These are phyloP conservation scores for Fagus crenata DNA, from an alignment of 306 rosid species.

Conservation along the genomic window DNA sequence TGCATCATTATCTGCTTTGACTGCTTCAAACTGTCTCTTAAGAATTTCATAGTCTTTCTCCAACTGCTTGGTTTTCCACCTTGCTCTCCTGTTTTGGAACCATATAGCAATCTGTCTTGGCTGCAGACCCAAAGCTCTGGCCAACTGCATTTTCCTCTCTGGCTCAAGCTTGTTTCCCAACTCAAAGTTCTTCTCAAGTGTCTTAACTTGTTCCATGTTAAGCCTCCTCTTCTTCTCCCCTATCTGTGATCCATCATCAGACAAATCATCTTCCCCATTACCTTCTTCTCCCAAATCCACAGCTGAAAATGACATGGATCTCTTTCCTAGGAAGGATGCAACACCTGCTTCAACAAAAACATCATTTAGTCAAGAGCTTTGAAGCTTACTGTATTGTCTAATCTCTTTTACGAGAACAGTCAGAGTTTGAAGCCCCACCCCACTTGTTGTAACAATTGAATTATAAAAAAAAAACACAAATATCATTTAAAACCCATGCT, in stretches of 20 bases:
- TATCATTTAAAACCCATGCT: neutral
- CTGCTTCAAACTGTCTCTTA: slow-evolving; percentile 71
- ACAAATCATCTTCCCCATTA: slow-evolving; percentile 78
- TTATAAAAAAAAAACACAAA: no score
- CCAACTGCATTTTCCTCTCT: slow-evolving; percentile 93
- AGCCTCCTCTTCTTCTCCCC: slow-evolving; percentile 95
- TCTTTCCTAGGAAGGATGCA: slow-evolving; percentile 72
- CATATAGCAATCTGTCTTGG: slow-evolving; percentile 93
- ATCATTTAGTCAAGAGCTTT: no score
- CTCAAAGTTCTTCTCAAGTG: slow-evolving; percentile 94
- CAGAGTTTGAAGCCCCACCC: no score
- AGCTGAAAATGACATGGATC: slow-evolving; percentile 85
- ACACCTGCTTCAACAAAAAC: slow-evolving; percentile 52
- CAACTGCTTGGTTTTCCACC: slow-evolving; percentile 94
- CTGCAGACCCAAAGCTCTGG: slow-evolving; percentile 83
- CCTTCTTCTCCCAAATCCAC: slow-evolving; percentile 71
- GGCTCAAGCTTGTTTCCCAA: slow-evolving; percentile 93
- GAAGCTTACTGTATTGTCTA: no score
- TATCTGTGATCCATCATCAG: slow-evolving; percentile 86
- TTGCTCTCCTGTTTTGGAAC: slow-evolving; percentile 93
- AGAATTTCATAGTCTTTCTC: slow-evolving; percentile 91
- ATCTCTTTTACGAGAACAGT: no score
- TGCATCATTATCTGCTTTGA: slow-evolving; percentile 70
- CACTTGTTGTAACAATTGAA: no score
- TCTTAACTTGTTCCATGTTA: slow-evolving; percentile 85